Percentiles rank a stretch among this genome's conserved stretches.
Evolutionary conservation across 2,329 filamentous ascomycete genomes (phyloP).

Genomic region (Talaromyces rugulosus): DNA sequence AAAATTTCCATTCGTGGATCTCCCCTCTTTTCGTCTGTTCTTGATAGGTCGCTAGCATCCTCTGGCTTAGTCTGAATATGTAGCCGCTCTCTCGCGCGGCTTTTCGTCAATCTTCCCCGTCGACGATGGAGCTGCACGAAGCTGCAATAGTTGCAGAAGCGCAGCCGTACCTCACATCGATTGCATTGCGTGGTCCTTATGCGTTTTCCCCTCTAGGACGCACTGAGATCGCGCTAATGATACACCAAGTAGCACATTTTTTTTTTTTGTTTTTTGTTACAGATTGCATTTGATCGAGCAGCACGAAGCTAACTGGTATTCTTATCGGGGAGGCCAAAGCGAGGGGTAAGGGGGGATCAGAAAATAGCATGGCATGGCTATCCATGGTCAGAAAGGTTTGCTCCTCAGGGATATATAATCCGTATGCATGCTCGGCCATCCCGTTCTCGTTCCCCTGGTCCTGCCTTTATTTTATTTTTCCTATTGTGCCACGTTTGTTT

Average conservation of each 20-base stretch:
- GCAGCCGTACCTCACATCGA: slow-evolving; percentile 19
- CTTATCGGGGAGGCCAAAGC: slow-evolving; percentile 15
- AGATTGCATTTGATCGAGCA: slow-evolving; percentile 15
- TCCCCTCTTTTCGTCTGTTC: slow-evolving; percentile 2
- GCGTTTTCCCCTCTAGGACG: slow-evolving; percentile 19
- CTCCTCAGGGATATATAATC: slow-evolving; percentile 11
- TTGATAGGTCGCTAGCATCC: not conserved
- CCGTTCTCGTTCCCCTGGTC: not conserved
- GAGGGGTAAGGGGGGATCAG: slow-evolving; percentile 11
- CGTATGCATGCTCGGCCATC: slow-evolving; percentile 8
- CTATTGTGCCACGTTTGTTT: slow-evolving; percentile 7
- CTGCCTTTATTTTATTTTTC: not conserved
- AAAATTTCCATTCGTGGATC: slow-evolving; percentile 29
- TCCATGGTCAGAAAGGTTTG: not conserved
- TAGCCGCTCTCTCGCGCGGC: slow-evolving; percentile 1
- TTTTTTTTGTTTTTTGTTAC: slow-evolving; percentile 8
- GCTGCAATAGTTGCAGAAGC: slow-evolving; percentile 1
- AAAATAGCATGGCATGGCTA: not conserved
- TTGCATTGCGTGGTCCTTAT: slow-evolving; percentile 6
- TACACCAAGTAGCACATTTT: slow-evolving; percentile 18
- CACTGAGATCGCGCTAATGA: slow-evolving; percentile 20
- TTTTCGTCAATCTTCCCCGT: slow-evolving; percentile 6
- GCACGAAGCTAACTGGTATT: slow-evolving; percentile 14
- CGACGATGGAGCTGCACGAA: slow-evolving; percentile 6
- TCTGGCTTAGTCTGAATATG: not conserved